These are phyloP conservation scores for Trichoderma gracile DNA, from an alignment of 2,329 filamentous ascomycete genomes.

Conservation along the genomic window DNA sequence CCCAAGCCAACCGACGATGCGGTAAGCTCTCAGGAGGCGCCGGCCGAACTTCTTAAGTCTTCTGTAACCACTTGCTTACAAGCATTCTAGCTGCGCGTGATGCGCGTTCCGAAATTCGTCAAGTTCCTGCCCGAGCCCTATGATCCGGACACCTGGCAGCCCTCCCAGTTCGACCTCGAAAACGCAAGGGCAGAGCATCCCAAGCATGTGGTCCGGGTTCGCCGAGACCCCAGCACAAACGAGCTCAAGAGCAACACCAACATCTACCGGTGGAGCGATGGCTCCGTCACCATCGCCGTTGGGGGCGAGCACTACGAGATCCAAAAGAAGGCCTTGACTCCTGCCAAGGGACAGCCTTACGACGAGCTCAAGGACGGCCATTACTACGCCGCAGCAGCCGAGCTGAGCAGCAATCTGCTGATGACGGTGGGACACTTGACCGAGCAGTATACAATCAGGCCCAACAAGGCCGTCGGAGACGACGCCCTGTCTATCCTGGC, in stretches of 20 bases:
- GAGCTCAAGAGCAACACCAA: conserved; percentile 73
- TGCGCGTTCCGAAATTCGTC: conserved; percentile 73
- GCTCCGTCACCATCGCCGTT: conserved; percentile 72
- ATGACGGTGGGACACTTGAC: conserved; percentile 75
- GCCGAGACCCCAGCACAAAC: conserved; percentile 64
- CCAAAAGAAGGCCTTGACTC: conserved; percentile 68
- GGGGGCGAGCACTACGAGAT: conserved; percentile 77
- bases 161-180: conserved; percentile 55
- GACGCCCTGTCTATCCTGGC: conserved; percentile 70
- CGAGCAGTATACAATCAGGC: conserved; percentile 68
- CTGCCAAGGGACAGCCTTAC: conserved; percentile 60
- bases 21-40: conserved; percentile 50
- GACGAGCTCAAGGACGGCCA: conserved; percentile 69
- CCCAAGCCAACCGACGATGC: conserved; percentile 71
- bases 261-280: conserved; percentile 76
- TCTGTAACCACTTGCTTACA: neutral
- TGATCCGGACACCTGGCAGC: conserved; percentile 64
- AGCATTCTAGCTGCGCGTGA: conserved; percentile 59
- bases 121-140: conserved; percentile 68
- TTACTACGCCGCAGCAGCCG: conserved; percentile 73
- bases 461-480: conserved; percentile 68
- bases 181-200: conserved; percentile 58
- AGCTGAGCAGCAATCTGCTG: conserved; percentile 66
- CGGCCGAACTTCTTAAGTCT: no score
- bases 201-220: conserved; percentile 68